phyloP scores from a whole-genome alignment of 371 early-diverging fungal genomes.

The Synchytrium microbalum region DNA sequence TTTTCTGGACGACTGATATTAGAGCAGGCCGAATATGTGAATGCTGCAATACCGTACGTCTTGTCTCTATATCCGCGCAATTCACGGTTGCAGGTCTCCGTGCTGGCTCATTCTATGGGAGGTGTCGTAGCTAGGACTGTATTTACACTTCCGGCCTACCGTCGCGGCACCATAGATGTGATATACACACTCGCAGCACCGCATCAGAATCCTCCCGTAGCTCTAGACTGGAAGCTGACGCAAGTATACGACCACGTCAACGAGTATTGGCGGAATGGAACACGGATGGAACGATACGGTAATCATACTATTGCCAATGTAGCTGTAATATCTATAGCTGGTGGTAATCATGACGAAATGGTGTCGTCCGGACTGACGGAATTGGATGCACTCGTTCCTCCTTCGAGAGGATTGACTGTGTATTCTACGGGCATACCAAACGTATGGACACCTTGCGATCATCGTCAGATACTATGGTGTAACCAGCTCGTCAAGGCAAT shows the following conservation, averaged over 20 bases:
- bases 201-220: conserved; percentile 75
- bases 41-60: conserved; percentile 79
- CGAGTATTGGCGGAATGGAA: conserved; percentile 52
- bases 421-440: conserved; percentile 68
- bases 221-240: conserved; percentile 68
- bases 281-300: neutral
- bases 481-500: conserved; percentile 55
- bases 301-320: conserved; percentile 34
- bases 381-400: conserved; percentile 60
- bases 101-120: conserved; percentile 96
- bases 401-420: conserved; percentile 46
- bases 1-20: conserved; percentile 67
- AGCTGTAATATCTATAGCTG: conserved; percentile 81
- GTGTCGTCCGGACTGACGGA: conserved; percentile 70
- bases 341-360: conserved; percentile 82
- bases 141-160: conserved; percentile 65
- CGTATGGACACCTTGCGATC: conserved; percentile 88
- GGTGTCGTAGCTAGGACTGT: conserved; percentile 86
- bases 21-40: conserved; percentile 76
- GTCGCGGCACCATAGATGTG: conserved; percentile 66
- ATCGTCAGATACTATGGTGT: conserved; percentile 86
- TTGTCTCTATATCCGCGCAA: conserved; percentile 37
- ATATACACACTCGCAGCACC: conserved; percentile 89
- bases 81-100: conserved; percentile 50
- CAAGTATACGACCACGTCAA: conserved; percentile 68